Percentiles rank a stretch among this genome's conserved stretches.
These are phyloP conservation scores for Cordyceps militaris DNA, from an alignment of 2,329 filamentous ascomycete species.

Conservation along the genomic window DNA sequence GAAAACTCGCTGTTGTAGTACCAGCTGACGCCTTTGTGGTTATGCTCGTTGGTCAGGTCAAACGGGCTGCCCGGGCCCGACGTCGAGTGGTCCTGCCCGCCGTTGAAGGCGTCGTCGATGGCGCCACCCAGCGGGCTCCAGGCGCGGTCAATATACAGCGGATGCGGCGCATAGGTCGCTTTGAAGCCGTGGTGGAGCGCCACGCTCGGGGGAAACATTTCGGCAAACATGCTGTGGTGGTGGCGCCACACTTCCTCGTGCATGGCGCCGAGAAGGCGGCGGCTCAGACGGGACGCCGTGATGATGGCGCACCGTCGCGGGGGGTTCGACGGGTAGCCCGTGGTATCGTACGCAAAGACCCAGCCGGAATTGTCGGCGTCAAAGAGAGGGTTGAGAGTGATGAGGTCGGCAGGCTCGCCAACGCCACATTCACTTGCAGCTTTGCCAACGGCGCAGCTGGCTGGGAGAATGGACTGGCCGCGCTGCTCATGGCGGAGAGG, in stretches of 20 bases:
- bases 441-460: constrained; percentile 45
- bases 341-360: constrained; percentile 64
- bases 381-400: constrained; percentile 72
- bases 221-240: constrained; percentile 67
- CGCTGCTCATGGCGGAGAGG: constrained; percentile 45
- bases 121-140: constrained; percentile 60
- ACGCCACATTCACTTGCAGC: constrained; percentile 54
- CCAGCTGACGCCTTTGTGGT: constrained; percentile 76
- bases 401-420: constrained; percentile 66
- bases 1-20: constrained; percentile 79
- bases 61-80: constrained; percentile 61
- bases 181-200: constrained; percentile 72
- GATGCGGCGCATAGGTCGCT: constrained; percentile 73
- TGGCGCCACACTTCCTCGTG: constrained; percentile 63
- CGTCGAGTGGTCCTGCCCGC: constrained; percentile 58
- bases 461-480: constrained; percentile 46
- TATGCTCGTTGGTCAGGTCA: constrained; percentile 65
- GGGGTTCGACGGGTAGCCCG: constrained; percentile 58
- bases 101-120: constrained; percentile 73
- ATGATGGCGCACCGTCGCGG: constrained; percentile 66
- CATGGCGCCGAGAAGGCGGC: constrained; percentile 62
- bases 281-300: constrained; percentile 61
- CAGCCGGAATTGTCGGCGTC: constrained; percentile 64
- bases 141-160: constrained; percentile 68
- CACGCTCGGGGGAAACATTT: constrained; percentile 69